phyloP scores from a whole-genome alignment of 2,329 filamentous ascomycete genomes.

The Juglanconis oblonga region DNA sequence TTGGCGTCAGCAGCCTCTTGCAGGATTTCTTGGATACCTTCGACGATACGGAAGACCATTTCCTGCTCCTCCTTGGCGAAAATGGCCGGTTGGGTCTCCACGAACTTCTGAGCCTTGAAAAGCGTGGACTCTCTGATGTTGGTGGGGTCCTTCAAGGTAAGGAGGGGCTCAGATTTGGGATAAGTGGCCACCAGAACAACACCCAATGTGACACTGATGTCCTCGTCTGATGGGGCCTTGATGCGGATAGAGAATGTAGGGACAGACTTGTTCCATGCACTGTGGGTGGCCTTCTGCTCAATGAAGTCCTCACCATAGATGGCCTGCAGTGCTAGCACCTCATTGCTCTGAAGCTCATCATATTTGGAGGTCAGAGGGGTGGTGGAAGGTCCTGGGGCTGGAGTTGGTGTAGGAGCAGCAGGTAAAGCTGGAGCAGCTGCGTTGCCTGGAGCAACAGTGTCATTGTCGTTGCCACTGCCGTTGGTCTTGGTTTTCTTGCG shows the following conservation, averaged over 20 bases:
- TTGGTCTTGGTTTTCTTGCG: conserved; percentile 37
- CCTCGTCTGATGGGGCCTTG: conserved; percentile 68
- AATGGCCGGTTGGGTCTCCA: conserved; percentile 56
- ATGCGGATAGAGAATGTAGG: conserved; percentile 79
- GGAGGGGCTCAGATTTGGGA: conserved; percentile 74
- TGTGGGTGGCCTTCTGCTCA: conserved; percentile 65
- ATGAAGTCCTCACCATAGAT: conserved; percentile 90
- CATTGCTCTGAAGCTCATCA: conserved; percentile 80
- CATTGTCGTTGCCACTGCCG: conserved; percentile 22
- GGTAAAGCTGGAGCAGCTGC: conserved; percentile 51
- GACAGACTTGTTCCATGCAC: conserved; percentile 89
- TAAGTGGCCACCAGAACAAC: conserved; percentile 88
- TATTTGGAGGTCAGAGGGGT: conserved; percentile 58
- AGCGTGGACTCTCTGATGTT: conserved; percentile 68
- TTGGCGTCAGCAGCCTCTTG: conserved; percentile 82
- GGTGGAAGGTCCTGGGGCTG: background rate
- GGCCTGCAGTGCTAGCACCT: conserved; percentile 78
- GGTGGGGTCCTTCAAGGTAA: conserved; percentile 64
- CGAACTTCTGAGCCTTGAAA: conserved; percentile 65
- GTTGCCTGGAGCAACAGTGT: conserved; percentile 27
- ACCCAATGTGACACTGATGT: conserved; percentile 67
- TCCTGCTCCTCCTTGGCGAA: conserved; percentile 52
- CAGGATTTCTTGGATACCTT: conserved; percentile 70
- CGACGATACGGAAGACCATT: conserved; percentile 65
- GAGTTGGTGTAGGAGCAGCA: conserved; percentile 36